Percentiles rank a stretch among this genome's conserved stretches.
Conservation (phyloP, 176 grass and related monocot species). For the Luzula sylvatica region DNA sequence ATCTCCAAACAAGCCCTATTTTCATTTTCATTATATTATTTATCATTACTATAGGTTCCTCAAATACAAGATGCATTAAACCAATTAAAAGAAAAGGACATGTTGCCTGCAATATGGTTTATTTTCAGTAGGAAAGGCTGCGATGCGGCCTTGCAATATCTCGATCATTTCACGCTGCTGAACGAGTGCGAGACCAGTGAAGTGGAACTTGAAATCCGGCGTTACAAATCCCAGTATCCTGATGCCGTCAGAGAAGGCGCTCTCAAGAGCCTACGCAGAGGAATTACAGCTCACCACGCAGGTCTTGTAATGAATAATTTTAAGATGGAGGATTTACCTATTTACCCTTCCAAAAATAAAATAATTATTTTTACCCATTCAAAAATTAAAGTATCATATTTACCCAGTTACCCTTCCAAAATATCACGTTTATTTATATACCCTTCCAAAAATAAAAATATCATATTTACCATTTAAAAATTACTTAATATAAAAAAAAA, state of each 20-base stretch:
- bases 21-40: too few species aligned
- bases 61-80: conserved; percentile 83
- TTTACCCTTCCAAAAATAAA: too few species aligned
- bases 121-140: conserved; percentile 99
- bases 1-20: conserved; percentile 62
- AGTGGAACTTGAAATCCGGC: conserved; percentile 85
- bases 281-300: conserved; percentile 95
- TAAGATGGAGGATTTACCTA: too few species aligned
- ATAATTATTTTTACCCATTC: too few species aligned
- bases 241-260: conserved; percentile 81
- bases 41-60: conserved; percentile 90
- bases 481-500: too few species aligned
- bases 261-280: conserved; percentile 66
- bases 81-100: conserved; percentile 70
- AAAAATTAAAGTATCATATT: too few species aligned
- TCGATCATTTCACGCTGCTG: conserved; percentile 88
- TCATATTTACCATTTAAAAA: too few species aligned
- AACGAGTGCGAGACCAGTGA: conserved; percentile 85
- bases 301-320: conserved; percentile 10
- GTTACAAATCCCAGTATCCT: conserved; percentile 80
- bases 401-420: too few species aligned
- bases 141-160: conserved; percentile 92
- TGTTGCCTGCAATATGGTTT: conserved; percentile 98
- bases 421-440: too few species aligned
- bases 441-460: too few species aligned